Base-by-base conservation (phyloP, 169 alveolate species). In the Cytauxzoon felis region DNA sequence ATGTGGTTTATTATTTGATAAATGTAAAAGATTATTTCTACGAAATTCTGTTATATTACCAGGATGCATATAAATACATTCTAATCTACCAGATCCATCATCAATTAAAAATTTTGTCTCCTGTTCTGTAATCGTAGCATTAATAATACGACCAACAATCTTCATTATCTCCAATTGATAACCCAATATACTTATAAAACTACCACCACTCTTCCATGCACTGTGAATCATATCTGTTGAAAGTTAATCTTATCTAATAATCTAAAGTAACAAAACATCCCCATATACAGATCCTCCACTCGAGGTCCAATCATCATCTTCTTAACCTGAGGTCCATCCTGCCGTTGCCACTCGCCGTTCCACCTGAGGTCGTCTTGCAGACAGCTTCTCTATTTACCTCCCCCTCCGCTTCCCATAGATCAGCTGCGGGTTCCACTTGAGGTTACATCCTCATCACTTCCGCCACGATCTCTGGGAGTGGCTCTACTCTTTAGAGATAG, bases 81-180 rank as follows among this genome's bases (percentile, higher is more conserved):
- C 42, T 7, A 76, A 51, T 16, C 64, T 9, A n/a, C 69, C 86
- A 5, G 81, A 66, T 2, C 80, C 86, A 30, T 76, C 86, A 43
- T 76, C 86, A 8, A 76, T 57, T 3, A 76, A 30, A 41, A 65
- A 66, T 21, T 57, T 40, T 18, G 79, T 76, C 47, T 45, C 70
- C 11, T 76, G 75, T 6, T 64, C 75, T 8, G 86, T 65, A 21
- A 40, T 21, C 26, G 43, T 41, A 47, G 48, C 32, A 3, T 32
- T 36, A 23, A 23, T 61, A 13, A 76, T 24, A 38, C 73, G 71
- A n/a, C 86, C 86, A 13, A 76, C 45, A 13, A 76, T 43, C 66
- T 76, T 76, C 3, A 76, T 24, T 18, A 76, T 43, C 57, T 76
- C 86, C 47, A 65, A 56, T 5, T 32, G 29, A 60, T 65, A 61